A percentile compares a stretch with the other conserved stretches of the same genome.
Evolutionary conservation across 257 asterid species (phyloP).

Genomic region (Petrea volubilis): DNA sequence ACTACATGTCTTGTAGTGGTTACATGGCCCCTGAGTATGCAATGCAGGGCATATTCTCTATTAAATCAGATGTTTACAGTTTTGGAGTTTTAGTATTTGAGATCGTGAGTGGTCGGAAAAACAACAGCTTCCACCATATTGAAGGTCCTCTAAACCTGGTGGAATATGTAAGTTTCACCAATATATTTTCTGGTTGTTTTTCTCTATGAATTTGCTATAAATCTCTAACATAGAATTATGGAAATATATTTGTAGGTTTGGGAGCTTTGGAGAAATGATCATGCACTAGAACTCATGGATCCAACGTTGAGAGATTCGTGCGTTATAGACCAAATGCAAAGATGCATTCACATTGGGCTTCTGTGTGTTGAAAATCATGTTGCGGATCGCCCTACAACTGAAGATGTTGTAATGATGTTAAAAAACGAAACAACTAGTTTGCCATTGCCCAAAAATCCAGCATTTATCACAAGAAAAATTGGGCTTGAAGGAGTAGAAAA

Average conservation of each 20-base stretch:
- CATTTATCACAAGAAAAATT: constrained; percentile 39
- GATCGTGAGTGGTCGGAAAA: constrained; percentile 59
- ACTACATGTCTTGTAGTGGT: constrained; percentile 46
- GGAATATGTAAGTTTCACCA: constrained; percentile 67
- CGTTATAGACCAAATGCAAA: constrained; percentile 29
- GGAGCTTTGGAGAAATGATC: constrained; percentile 51
- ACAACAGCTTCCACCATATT: constrained; percentile 36
- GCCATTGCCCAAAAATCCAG: constrained; percentile 41
- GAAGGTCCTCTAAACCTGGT: constrained; percentile 57
- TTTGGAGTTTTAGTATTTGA: constrained; percentile 58
- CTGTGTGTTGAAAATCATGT: constrained; percentile 55
- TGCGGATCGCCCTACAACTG: constrained; percentile 47
- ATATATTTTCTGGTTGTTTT: not conserved
- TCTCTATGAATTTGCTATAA: not conserved
- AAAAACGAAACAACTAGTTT: constrained; percentile 36
- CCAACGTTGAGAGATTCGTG: constrained; percentile 37
- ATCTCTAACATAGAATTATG: not conserved
- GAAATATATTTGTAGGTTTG: constrained; percentile 47
- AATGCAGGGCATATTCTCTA: constrained; percentile 63
- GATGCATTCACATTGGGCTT: constrained; percentile 52
- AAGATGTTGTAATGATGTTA: constrained; percentile 52
- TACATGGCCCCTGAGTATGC: constrained; percentile 80
- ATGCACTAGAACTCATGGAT: constrained; percentile 44
- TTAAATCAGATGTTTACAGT: constrained; percentile 64
- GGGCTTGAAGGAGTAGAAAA: constrained; percentile 12